Evolutionary conservation across 441 rosid genomes (phyloP).

Genomic region (Populus trichocarpa): DNA sequence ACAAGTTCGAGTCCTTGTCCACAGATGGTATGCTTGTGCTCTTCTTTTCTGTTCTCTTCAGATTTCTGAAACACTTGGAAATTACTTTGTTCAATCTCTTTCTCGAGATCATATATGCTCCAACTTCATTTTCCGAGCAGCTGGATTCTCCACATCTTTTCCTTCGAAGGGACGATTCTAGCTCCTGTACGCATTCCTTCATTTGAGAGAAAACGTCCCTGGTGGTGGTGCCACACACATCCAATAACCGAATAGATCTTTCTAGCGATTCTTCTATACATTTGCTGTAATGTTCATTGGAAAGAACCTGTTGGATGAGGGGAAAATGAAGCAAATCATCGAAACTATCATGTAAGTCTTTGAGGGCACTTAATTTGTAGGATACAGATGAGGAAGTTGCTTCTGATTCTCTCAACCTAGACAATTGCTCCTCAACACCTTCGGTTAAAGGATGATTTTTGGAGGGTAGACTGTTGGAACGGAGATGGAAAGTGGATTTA

Average conservation of each 20-base stretch:
- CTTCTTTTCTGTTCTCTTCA: constrained; percentile 24
- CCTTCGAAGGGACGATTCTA: constrained; percentile 22
- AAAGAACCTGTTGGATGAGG: neutral
- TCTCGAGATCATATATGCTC: constrained; percentile 29
- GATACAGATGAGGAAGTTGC: neutral
- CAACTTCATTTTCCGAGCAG: constrained; percentile 22
- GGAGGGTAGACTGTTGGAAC: constrained; percentile 29
- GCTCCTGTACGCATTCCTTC: constrained; percentile 8
- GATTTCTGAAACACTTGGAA: neutral
- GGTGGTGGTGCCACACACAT: neutral
- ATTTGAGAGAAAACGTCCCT: constrained; percentile 22
- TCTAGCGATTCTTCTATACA: constrained; percentile 6
- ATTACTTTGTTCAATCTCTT: constrained; percentile 33
- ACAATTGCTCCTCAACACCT: constrained; percentile 24
- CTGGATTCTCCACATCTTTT: neutral
- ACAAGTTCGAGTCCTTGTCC: too few species aligned
- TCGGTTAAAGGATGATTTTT: constrained; percentile 25
- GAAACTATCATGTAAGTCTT: constrained; percentile 11
- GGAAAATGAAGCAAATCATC: constrained; percentile 10
- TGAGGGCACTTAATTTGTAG: neutral
- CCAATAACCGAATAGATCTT: neutral
- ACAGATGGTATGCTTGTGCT: neutral
- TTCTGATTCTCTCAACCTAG: constrained; percentile 27
- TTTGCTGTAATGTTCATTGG: neutral
- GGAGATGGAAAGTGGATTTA: constrained; percentile 13